Percentiles rank a stretch among this genome's conserved stretches.
Conservation (phyloP, 495 filamentous ascomycete species). For the Lindgomyces ingoldianus region DNA sequence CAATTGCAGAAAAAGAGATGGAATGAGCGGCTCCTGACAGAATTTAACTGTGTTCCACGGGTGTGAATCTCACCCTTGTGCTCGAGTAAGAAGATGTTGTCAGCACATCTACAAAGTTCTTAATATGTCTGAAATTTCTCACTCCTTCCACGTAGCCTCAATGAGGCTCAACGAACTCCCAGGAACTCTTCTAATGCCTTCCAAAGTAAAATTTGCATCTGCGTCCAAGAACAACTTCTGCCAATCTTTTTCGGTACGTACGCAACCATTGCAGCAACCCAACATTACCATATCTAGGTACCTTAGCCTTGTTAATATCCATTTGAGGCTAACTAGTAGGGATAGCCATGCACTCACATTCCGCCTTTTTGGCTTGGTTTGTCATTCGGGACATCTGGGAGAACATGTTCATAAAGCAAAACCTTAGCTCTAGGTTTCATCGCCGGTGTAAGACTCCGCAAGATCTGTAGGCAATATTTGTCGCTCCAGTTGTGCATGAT, state of each 20-base stretch:
- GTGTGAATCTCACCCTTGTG: too few species aligned
- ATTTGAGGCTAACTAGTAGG: background rate
- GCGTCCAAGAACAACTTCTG: background rate
- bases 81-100: too few species aligned
- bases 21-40: too few species aligned
- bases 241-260: background rate
- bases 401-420: background rate
- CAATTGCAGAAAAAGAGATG: too few species aligned
- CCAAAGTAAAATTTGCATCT: background rate
- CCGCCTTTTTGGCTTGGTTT: background rate
- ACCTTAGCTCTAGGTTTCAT: background rate
- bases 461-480: conserved; percentile 1
- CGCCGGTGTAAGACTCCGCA: background rate
- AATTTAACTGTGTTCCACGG: too few species aligned
- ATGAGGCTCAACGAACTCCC: background rate
- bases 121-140: too few species aligned
- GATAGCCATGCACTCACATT: background rate
- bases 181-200: background rate
- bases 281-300: background rate
- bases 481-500: conserved; percentile 6
- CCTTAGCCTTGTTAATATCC: background rate
- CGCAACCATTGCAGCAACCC: background rate
- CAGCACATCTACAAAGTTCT: too few species aligned
- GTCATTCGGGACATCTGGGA: background rate
- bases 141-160: background rate